Evolutionary conservation across 345 rosid genomes (phyloP).

Genomic region (Salix udensis): DNA sequence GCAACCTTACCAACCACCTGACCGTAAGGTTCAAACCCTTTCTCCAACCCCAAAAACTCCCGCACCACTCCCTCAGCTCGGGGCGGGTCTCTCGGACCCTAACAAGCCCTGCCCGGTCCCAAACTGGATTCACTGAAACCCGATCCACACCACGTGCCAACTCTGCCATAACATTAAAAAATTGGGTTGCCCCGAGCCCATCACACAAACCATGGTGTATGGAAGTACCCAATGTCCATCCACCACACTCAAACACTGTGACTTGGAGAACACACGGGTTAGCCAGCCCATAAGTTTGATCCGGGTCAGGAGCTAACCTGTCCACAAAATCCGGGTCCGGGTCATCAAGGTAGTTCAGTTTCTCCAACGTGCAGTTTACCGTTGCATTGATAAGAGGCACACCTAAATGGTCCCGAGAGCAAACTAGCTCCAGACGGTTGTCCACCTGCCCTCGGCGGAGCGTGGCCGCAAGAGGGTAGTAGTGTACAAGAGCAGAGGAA

Average conservation of each 20-base stretch:
- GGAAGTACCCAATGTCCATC: slow-evolving; percentile 63
- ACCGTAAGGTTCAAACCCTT: slow-evolving; percentile 43
- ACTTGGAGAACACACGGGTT: slow-evolving; percentile 71
- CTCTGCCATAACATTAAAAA: slow-evolving; percentile 62
- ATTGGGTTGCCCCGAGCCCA: slow-evolving; percentile 79
- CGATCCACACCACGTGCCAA: slow-evolving; percentile 57
- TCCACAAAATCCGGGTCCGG: slow-evolving; percentile 52
- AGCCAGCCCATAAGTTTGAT: slow-evolving; percentile 36
- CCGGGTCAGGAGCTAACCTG: slow-evolving; percentile 56
- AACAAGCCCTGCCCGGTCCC: slow-evolving; percentile 56
- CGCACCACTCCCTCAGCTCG: slow-evolving; percentile 47
- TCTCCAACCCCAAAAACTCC: slow-evolving; percentile 47
- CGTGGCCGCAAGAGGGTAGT: slow-evolving; percentile 57
- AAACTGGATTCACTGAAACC: slow-evolving; percentile 50
- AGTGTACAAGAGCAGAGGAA: slow-evolving; percentile 53
- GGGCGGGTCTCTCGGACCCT: slow-evolving; percentile 65
- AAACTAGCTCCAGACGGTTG: slow-evolving; percentile 41
- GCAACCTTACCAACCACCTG: slow-evolving; percentile 36
- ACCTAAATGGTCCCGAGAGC: slow-evolving; percentile 40
- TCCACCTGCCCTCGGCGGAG: slow-evolving; percentile 13
- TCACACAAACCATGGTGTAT: slow-evolving; percentile 69
- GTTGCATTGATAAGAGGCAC: slow-evolving; percentile 54
- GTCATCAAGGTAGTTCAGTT: slow-evolving; percentile 50
- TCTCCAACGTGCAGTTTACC: slow-evolving; percentile 52
- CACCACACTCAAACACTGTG: slow-evolving; percentile 73